Evolutionary conservation across 768 basidiomycete genomes (phyloP).

Genomic region (Strobilomyces dryophilus): DNA sequence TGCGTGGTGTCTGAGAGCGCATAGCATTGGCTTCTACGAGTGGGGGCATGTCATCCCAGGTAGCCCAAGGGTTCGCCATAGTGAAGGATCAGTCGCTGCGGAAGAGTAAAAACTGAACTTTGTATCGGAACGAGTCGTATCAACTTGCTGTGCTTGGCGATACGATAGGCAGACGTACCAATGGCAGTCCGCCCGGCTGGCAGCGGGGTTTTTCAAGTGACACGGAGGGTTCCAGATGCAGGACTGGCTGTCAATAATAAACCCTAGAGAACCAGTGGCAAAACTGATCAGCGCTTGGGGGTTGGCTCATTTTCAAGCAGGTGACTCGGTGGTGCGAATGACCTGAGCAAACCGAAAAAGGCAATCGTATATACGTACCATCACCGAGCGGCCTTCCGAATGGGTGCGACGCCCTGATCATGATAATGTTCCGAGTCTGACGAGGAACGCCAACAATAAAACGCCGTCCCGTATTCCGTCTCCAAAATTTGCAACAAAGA

Average conservation of each 20-base stretch:
- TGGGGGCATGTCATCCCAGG: conserved; percentile 25
- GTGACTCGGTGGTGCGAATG: neutral
- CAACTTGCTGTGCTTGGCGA: conserved; percentile 17
- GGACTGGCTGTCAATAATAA: neutral
- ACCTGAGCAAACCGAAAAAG: conserved; percentile 9
- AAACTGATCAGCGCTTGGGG: neutral
- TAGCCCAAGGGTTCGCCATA: conserved; percentile 10
- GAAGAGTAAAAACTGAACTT: neutral
- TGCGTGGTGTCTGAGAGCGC: neutral
- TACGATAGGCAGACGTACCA: neutral
- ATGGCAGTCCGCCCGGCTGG: neutral
- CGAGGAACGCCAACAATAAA: too few species aligned
- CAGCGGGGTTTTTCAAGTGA: neutral
- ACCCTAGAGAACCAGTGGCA: neutral
- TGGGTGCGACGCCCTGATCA: too few species aligned
- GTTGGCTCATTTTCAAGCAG: neutral
- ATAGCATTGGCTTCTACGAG: conserved; percentile 19
- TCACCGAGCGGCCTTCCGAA: conserved; percentile 2
- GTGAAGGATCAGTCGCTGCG: conserved; percentile 7
- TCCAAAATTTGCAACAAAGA: too few species aligned
- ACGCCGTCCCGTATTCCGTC: too few species aligned
- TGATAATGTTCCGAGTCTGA: too few species aligned
- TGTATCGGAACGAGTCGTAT: conserved; percentile 20
- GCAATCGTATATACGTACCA: too few species aligned
- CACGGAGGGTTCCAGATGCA: neutral